Conservation (phyloP, 306 rosid genomes). For the Fragaria vesca region DNA sequence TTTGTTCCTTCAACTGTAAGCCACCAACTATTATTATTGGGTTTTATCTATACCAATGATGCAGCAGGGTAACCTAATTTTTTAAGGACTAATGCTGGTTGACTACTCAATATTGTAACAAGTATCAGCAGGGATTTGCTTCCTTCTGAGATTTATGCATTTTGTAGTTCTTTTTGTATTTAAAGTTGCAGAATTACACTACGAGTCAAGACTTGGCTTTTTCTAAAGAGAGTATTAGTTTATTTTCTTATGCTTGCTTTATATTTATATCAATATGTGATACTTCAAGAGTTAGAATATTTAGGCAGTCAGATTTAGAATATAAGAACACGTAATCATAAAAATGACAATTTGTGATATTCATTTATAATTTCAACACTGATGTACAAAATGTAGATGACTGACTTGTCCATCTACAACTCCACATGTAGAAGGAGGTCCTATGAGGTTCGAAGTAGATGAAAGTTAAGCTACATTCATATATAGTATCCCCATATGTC, state of each 20-base stretch:
- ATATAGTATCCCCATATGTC: background rate
- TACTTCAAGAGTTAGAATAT: background rate
- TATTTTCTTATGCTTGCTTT: background rate
- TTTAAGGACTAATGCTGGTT: slow-evolving; percentile 9
- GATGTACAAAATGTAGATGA: background rate
- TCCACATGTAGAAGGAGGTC: background rate
- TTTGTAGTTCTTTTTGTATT: background rate
- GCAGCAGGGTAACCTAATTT: background rate
- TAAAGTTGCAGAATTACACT: background rate
- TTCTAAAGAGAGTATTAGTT: background rate
- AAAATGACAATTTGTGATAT: background rate
- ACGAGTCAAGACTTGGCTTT: background rate
- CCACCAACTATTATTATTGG: slow-evolving; percentile 14
- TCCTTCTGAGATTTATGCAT: background rate
- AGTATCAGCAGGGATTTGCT: background rate
- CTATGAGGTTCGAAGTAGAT: background rate
- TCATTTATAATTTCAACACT: background rate
- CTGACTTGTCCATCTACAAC: background rate
- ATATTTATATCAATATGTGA: background rate
- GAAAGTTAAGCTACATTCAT: background rate
- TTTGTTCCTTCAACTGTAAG: slow-evolving; percentile 71
- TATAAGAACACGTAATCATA: background rate
- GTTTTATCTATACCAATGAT: background rate
- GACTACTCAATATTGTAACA: background rate
- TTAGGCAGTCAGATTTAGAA: background rate